A percentile compares a stretch with the other conserved stretches of the same genome.
These are phyloP conservation scores for Dichomitus squalens DNA, from an alignment of 1,284 basidiomycete genomes.

Conservation along the genomic window DNA sequence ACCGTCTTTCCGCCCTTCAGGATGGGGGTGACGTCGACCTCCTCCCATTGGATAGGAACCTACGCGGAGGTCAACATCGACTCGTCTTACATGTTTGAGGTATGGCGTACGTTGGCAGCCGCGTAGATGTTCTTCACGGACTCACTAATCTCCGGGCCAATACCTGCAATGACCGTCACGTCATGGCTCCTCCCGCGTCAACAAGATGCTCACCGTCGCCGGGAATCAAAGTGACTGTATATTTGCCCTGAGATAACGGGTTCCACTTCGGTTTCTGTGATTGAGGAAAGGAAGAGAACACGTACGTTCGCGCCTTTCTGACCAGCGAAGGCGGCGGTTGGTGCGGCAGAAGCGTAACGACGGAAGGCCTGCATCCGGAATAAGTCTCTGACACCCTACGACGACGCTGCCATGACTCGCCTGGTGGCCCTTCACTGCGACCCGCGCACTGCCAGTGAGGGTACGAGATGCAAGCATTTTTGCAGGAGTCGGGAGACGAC, in stretches of 20 bases:
- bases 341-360: slow-evolving; percentile 68
- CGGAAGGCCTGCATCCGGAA: slow-evolving; percentile 50
- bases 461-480: slow-evolving; percentile 63
- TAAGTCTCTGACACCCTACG: not conserved
- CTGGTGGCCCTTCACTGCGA: slow-evolving; percentile 47
- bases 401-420: slow-evolving; percentile 34
- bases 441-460: slow-evolving; percentile 55
- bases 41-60: slow-evolving; percentile 99
- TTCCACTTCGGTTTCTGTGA: not conserved
- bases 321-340: slow-evolving; percentile 86
- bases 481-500: slow-evolving; percentile 29
- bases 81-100: not conserved
- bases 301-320: slow-evolving; percentile 86
- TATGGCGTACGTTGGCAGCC: slow-evolving; percentile 70
- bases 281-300: slow-evolving; percentile 14
- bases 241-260: slow-evolving; percentile 75
- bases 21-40: slow-evolving; percentile 95
- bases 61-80: slow-evolving; percentile 32
- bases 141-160: slow-evolving; percentile 98
- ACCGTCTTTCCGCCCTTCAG: slow-evolving; percentile 95
- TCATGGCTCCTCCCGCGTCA: slow-evolving; percentile 11
- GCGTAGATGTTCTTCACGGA: slow-evolving; percentile 94
- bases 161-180: slow-evolving; percentile 57
- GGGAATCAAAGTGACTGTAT: slow-evolving; percentile 90
- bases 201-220: slow-evolving; percentile 72